Conservation (phyloP, 331 rosid genomes). For the Malus hybrid region DNA sequence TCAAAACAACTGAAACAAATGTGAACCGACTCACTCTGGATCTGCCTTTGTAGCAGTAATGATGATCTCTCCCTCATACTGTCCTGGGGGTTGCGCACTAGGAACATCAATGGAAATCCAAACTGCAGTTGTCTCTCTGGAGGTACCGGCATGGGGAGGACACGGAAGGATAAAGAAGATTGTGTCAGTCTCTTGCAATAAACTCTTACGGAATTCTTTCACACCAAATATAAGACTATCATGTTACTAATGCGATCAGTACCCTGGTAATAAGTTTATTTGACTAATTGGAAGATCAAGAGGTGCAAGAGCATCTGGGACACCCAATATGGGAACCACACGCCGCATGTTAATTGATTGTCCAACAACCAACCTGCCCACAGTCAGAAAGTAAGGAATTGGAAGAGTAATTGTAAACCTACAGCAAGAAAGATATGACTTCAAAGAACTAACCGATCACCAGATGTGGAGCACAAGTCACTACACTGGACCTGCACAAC, state of each 20-base stretch:
- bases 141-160: background rate
- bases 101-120: constrained; percentile 92
- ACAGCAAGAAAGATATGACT: constrained; percentile 2
- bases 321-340: constrained; percentile 88
- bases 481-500: constrained; percentile 69
- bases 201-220: constrained; percentile 6
- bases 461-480: constrained; percentile 79
- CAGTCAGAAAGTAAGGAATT: constrained; percentile 12
- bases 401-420: constrained; percentile 5
- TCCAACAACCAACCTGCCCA: constrained; percentile 71
- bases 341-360: constrained; percentile 59
- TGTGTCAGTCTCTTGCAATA: constrained; percentile 17
- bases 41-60: constrained; percentile 72
- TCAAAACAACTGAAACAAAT: background rate
- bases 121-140: constrained; percentile 81
- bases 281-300: constrained; percentile 85
- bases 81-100: constrained; percentile 77
- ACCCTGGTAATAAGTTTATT: constrained; percentile 78
- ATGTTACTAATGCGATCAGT: constrained; percentile 12
- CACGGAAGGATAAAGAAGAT: constrained; percentile 5
- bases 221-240: constrained; percentile 4
- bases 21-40: constrained; percentile 49
- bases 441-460: constrained; percentile 66
- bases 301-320: constrained; percentile 97
- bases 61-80: constrained; percentile 84